Conservation (phyloP, 2,329 filamentous ascomycete genomes). For the Colletotrichum cordylinicola region DNA sequence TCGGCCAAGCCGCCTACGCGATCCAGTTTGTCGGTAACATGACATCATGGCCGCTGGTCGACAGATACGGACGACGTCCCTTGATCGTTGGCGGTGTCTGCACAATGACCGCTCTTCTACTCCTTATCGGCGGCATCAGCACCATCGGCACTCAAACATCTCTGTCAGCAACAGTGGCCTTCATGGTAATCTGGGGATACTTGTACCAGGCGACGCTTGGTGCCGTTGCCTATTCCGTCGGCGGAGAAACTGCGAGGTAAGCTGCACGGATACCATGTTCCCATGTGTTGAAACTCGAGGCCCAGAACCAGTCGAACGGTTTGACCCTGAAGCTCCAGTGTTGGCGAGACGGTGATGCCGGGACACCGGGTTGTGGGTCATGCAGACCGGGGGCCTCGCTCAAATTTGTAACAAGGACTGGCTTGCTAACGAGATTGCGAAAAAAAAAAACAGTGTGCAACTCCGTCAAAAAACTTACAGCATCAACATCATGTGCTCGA, state of each 20-base stretch:
- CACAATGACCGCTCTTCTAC: conserved; percentile 30
- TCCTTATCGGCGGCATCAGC: conserved; percentile 35
- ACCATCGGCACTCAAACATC: conserved; percentile 27
- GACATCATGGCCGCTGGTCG: conserved; percentile 33
- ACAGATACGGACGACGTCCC: conserved; percentile 32
- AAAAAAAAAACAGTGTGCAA: conserved; percentile 45
- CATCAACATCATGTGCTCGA: conserved; percentile 36
- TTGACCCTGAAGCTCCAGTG: background rate
- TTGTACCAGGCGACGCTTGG: conserved; percentile 33
- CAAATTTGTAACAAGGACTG: conserved; percentile 68
- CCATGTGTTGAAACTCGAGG: background rate
- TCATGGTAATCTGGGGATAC: conserved; percentile 33
- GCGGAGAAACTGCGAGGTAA: conserved; percentile 33
- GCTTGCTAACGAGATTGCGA: conserved; percentile 71
- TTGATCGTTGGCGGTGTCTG: conserved; percentile 33
- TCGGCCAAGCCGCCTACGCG: conserved; percentile 32
- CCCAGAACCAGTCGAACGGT: background rate
- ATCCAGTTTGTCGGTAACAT: conserved; percentile 35
- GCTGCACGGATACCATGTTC: background rate
- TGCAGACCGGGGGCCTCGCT: conserved; percentile 61
- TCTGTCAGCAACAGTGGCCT: conserved; percentile 29
- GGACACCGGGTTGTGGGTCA: conserved; percentile 1
- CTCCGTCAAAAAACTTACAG: conserved; percentile 37
- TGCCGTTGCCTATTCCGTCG: conserved; percentile 33
- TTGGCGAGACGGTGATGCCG: background rate